Conservation (phyloP, 352 stramenopile genomes). For the Blastocystis sp. region DNA sequence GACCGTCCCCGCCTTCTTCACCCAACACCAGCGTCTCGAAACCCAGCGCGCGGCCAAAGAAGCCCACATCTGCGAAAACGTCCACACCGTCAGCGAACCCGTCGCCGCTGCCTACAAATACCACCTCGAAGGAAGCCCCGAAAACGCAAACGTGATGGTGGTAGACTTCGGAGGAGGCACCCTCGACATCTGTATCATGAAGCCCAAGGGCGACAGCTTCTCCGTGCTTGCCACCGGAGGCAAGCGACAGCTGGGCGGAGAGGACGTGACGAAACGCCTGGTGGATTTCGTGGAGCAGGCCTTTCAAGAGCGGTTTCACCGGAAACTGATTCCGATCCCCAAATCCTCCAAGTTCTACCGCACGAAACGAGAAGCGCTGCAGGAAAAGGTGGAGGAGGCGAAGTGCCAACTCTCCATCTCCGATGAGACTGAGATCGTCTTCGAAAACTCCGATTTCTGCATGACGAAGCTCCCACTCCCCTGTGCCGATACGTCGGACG, state of each 20-base stretch:
- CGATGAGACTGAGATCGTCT: too few species aligned
- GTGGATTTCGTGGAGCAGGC: not conserved
- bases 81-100: not conserved
- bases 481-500: too few species aligned
- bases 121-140: not conserved
- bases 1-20: conserved; percentile 33
- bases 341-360: not conserved
- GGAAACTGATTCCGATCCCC: not conserved
- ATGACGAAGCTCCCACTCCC: too few species aligned
- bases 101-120: conserved; percentile 16
- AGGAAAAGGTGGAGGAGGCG: not conserved
- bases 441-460: too few species aligned
- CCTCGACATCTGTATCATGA: conserved; percentile 65
- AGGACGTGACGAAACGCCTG: conserved; percentile 66
- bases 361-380: not conserved
- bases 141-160: conserved; percentile 50
- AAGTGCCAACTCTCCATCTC: not conserved
- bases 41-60: not conserved
- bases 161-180: conserved; percentile 68
- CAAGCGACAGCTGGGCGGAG: conserved; percentile 75
- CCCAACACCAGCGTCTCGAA: not conserved
- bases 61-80: not conserved
- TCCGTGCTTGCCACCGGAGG: conserved; percentile 70
- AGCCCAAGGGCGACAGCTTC: not conserved
- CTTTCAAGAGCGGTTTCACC: not conserved